Conservation (phyloP, 2,329 filamentous ascomycete species). For the Cercospora sesami region DNA sequence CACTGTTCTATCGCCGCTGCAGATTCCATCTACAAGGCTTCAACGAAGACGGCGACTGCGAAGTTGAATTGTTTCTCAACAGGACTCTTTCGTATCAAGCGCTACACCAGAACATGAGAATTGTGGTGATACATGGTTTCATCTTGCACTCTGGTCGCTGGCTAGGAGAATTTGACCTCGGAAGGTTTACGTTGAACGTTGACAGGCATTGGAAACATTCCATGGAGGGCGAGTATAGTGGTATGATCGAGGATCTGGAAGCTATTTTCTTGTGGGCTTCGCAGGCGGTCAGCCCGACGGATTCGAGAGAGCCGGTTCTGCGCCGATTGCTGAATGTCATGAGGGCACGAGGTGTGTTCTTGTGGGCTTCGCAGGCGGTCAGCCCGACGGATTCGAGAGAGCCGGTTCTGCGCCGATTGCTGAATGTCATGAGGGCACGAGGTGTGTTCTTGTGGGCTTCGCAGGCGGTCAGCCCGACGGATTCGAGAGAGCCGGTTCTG, state of each 20-base stretch:
- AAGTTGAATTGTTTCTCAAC: conserved; percentile 17
- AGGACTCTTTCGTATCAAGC: conserved; percentile 15
- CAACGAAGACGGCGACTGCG: conserved; percentile 20
- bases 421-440: conserved; percentile 16
- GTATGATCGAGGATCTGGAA: conserved; percentile 19
- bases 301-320: conserved; percentile 15
- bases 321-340: conserved; percentile 13
- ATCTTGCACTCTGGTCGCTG: conserved; percentile 16
- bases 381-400: conserved; percentile 14
- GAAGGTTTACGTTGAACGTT: conserved; percentile 13
- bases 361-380: conserved; percentile 4
- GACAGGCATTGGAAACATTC: conserved; percentile 21
- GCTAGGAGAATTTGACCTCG: conserved; percentile 21
- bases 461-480: conserved; percentile 1
- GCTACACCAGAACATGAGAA: conserved; percentile 19
- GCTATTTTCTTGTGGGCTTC: conserved; percentile 10
- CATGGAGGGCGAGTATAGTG: conserved; percentile 21
- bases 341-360: conserved; percentile 16
- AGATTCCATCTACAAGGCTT: conserved; percentile 19
- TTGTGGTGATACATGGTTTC: conserved; percentile 19
- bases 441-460: conserved; percentile 13
- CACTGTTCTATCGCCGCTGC: conserved; percentile 20
- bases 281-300: conserved; percentile 1
- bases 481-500: conserved; percentile 15
- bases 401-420: conserved; percentile 7